phyloP scores from a whole-genome alignment of 495 filamentous ascomycete genomes.

The Hapsidospora chrysogenum region DNA sequence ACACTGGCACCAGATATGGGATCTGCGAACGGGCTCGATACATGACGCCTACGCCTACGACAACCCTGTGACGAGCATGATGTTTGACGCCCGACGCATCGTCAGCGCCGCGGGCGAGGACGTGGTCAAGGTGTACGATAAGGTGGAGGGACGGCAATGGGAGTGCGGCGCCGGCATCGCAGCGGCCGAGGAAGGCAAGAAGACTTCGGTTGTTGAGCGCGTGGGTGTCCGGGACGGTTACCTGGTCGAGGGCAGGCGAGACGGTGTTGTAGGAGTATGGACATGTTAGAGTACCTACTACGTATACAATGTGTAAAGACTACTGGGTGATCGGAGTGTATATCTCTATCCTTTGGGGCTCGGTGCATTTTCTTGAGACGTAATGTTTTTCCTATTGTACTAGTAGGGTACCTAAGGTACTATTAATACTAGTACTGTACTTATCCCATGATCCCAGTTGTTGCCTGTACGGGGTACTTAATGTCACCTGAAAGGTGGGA shows the following conservation, averaged over 20 bases:
- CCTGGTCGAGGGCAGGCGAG: conserved; percentile 73
- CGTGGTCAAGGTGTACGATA: conserved; percentile 95
- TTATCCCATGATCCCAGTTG: no score
- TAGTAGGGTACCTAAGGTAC: no score
- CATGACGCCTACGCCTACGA: conserved; percentile 95
- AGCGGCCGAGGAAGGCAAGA: conserved; percentile 41
- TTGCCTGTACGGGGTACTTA: no score
- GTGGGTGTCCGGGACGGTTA: conserved; percentile 92
- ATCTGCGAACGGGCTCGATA: conserved; percentile 90
- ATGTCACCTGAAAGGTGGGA: no score
- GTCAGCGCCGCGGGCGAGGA: conserved; percentile 80
- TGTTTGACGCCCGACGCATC: conserved; percentile 87
- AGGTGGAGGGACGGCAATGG: conserved; percentile 90
- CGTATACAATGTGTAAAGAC: background rate
- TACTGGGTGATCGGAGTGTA: no score
- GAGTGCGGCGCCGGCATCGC: conserved; percentile 77
- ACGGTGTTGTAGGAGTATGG: conserved; percentile 87
- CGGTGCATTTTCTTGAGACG: no score
- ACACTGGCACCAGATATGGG: conserved; percentile 83
- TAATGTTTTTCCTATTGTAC: no score
- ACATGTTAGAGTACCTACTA: conserved; percentile 40
- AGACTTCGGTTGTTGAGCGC: conserved; percentile 57
- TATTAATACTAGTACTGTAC: no score
- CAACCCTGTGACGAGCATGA: conserved; percentile 86
- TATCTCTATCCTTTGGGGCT: no score